These are phyloP conservation scores for Pueraria montana DNA, from an alignment of 306 rosid species.

Conservation along the genomic window DNA sequence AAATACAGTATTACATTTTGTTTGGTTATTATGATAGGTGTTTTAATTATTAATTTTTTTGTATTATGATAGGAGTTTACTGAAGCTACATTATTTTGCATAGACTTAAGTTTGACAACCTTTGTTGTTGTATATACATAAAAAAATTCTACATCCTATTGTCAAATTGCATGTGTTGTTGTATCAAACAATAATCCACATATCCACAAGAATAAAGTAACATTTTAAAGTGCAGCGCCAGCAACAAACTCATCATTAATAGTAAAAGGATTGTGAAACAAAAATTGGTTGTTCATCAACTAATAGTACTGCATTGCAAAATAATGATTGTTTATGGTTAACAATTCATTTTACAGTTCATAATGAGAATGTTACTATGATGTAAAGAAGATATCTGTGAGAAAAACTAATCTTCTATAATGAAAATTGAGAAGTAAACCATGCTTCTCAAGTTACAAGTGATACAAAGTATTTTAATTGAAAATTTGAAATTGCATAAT, in stretches of 20 bases:
- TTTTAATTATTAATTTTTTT: neutral
- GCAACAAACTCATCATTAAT: neutral
- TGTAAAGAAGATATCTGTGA: constrained; percentile 3
- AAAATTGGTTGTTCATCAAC: constrained; percentile 14
- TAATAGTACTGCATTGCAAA: constrained; percentile 22
- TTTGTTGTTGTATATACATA: neutral
- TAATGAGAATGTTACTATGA: constrained; percentile 12
- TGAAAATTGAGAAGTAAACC: constrained; percentile 25
- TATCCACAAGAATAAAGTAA: neutral
- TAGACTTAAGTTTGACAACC: neutral
- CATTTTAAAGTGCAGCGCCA: neutral
- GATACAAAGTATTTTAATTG: constrained; percentile 14
- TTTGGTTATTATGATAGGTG: neutral
- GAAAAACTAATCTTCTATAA: constrained; percentile 13
- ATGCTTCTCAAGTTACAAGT: constrained; percentile 3
- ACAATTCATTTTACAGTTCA: no score
- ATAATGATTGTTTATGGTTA: constrained; percentile 12
- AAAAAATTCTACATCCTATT: neutral
- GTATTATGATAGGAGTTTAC: neutral
- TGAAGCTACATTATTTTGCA: neutral
- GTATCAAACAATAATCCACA: constrained; percentile 16
- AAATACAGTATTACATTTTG: neutral
- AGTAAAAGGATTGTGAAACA: constrained; percentile 13
- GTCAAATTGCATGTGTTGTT: neutral
- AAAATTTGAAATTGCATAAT: constrained; percentile 26